Evolutionary conservation across 2,329 filamentous ascomycete species (phyloP).

Genomic region (Claviceps quebecensis): DNA sequence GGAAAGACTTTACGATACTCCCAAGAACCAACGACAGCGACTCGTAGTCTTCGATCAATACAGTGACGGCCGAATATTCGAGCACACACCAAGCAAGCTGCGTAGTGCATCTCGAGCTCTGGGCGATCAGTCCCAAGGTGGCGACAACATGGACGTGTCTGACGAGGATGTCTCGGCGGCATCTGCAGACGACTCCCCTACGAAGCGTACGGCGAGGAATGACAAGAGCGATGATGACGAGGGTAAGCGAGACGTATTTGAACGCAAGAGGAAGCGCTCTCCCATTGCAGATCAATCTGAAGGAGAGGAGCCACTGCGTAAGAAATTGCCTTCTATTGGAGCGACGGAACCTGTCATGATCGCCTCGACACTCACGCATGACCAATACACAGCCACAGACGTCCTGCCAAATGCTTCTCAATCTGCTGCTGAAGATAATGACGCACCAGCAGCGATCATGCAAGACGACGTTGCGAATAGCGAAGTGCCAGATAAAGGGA

Average conservation of each 20-base stretch:
- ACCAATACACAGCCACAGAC: constrained; percentile 22
- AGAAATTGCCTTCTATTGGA: constrained; percentile 37
- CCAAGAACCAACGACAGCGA: constrained; percentile 49
- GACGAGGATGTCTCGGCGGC: constrained; percentile 24
- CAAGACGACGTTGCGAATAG: constrained; percentile 12
- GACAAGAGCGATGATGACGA: constrained; percentile 18
- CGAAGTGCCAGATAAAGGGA: constrained; percentile 18
- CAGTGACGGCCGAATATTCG: constrained; percentile 39
- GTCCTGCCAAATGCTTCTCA: constrained; percentile 24
- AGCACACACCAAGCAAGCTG: constrained; percentile 66
- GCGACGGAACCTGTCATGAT: constrained; percentile 23
- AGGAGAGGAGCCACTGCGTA: constrained; percentile 34
- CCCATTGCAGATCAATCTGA: constrained; percentile 29
- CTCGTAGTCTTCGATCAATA: constrained; percentile 46
- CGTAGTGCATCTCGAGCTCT: constrained; percentile 28
- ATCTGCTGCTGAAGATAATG: constrained; percentile 33
- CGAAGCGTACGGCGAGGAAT: constrained; percentile 17
- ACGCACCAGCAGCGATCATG: constrained; percentile 16
- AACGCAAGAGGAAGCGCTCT: constrained; percentile 38
- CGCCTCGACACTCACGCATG: constrained; percentile 18
- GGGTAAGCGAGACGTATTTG: constrained; percentile 18
- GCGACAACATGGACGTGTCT: constrained; percentile 26
- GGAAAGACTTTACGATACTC: constrained; percentile 82
- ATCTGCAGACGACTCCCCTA: constrained; percentile 23
- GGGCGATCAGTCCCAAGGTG: constrained; percentile 22